Base-by-base conservation (phyloP, 176 grass and related monocot genomes). In the Dendrocalamus sinicus region DNA sequence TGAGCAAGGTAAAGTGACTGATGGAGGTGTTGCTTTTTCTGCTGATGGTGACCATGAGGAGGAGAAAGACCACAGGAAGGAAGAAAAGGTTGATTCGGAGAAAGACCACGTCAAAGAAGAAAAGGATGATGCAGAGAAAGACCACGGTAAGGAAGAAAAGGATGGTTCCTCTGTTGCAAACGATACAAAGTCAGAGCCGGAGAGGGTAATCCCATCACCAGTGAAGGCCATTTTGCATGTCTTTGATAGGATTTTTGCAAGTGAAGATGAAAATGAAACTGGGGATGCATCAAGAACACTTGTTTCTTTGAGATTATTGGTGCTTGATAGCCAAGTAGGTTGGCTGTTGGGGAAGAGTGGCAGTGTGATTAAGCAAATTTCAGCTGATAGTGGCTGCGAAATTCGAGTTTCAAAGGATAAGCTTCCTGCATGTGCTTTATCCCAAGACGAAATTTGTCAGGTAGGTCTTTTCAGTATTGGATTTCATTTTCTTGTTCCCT, bases 271-370 rank as follows among this genome's bases (percentile, higher is more conserved):
- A 70, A 83, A 92, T 85, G 90, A 73, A 84, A 88, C 69, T 41
- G 78, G 67, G 30, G 76, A 87, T 75, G 88, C 59, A 65, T 78
- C 43, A 5, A 91, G 62, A 32, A 23, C 55, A 76, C 79, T 77
- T 86, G 86, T 99, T 90, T 91, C 86, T 72, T 78, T 95, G 16
- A 89, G 88, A 75, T 86, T 99, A 80, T 69, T 99, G 88, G 91
- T 99, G 67, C 86, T 94, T 41, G 92, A 91, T 61, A 86, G 86
- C 66, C 96, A 99, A 87, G 96, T 95, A 7, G 96, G 96, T 54
- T 94, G 84, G 60, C 91, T 99, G 79, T 73, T 99, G 70, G 96
- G 96, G 6, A 99, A 92, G 78, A 83, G 82, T 20, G 96, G 92
- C 70, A 89, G 87, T 79, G 81, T 96, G 37, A 77, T 99, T 80